phyloP scores from a whole-genome alignment of 1,284 basidiomycete species.

The Tylopilus sp. region DNA sequence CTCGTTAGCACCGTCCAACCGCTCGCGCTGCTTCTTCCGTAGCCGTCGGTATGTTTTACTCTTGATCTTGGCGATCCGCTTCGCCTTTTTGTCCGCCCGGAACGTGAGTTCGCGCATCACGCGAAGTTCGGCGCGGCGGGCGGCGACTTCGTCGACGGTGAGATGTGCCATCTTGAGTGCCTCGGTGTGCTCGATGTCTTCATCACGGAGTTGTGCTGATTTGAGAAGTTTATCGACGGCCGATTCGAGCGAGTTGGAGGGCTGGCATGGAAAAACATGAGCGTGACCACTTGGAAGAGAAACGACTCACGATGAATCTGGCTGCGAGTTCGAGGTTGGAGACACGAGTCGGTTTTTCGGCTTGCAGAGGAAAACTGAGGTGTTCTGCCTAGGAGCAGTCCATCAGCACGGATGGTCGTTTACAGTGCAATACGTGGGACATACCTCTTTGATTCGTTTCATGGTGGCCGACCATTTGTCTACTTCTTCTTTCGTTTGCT shows the following conservation, averaged over 20 bases:
- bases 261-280: conserved; percentile 14
- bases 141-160: conserved; percentile 85
- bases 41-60: conserved; percentile 93
- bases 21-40: conserved; percentile 82
- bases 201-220: conserved; percentile 83
- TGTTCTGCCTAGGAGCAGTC: conserved; percentile 78
- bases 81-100: conserved; percentile 92
- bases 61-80: conserved; percentile 95
- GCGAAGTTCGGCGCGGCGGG: conserved; percentile 84
- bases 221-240: conserved; percentile 83
- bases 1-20: conserved; percentile 60
- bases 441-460: conserved; percentile 85
- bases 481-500: conserved; percentile 92
- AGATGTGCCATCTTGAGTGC: conserved; percentile 87
- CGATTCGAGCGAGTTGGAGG: conserved; percentile 80
- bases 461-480: conserved; percentile 96
- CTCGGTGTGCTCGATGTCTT: conserved; percentile 81
- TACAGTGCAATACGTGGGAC: conserved; percentile 9
- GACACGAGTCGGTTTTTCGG: conserved; percentile 62
- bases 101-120: conserved; percentile 95
- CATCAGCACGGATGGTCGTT: neutral
- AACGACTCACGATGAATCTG: conserved; percentile 76
- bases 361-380: conserved; percentile 92
- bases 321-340: conserved; percentile 85
- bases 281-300: neutral